Conservation (phyloP, 257 asterid genomes). For the Penstemon newberryi region DNA sequence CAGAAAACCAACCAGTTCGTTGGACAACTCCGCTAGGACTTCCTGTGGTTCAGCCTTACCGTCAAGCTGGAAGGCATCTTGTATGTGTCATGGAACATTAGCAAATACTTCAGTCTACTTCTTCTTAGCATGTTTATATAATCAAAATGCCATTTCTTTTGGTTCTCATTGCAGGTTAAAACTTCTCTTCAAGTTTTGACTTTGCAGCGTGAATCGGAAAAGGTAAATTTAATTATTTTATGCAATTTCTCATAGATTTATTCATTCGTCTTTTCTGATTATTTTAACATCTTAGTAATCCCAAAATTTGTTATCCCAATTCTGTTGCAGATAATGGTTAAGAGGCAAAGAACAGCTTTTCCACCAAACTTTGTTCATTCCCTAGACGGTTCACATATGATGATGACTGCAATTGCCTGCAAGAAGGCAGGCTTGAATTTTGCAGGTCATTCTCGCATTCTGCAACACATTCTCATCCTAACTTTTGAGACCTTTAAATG, state of each 20-base stretch:
- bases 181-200: slow-evolving; percentile 93
- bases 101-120: slow-evolving; percentile 1
- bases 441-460: slow-evolving; percentile 60
- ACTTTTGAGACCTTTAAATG: slow-evolving; percentile 9
- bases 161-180: slow-evolving; percentile 62
- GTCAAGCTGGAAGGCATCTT: slow-evolving; percentile 61
- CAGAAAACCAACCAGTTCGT: slow-evolving; percentile 80
- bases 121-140: slow-evolving; percentile 8
- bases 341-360: slow-evolving; percentile 92
- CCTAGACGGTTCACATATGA: slow-evolving; percentile 97
- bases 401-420: slow-evolving; percentile 99
- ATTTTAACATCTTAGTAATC: neutral
- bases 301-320: slow-evolving; percentile 23
- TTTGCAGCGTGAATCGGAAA: slow-evolving; percentile 74
- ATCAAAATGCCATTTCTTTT: slow-evolving; percentile 22
- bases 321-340: slow-evolving; percentile 71
- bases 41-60: slow-evolving; percentile 99
- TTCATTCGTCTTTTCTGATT: too few relatives aligned
- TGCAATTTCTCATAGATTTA: too few relatives aligned
- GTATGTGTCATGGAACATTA: slow-evolving; percentile 46
- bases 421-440: slow-evolving; percentile 79
- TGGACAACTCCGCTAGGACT: slow-evolving; percentile 99
- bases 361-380: slow-evolving; percentile 98
- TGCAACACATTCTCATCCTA: slow-evolving; percentile 17
- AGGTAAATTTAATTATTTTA: slow-evolving; percentile 40